phyloP scores from a whole-genome alignment of 257 asterid species.

The Verbena officinalis region DNA sequence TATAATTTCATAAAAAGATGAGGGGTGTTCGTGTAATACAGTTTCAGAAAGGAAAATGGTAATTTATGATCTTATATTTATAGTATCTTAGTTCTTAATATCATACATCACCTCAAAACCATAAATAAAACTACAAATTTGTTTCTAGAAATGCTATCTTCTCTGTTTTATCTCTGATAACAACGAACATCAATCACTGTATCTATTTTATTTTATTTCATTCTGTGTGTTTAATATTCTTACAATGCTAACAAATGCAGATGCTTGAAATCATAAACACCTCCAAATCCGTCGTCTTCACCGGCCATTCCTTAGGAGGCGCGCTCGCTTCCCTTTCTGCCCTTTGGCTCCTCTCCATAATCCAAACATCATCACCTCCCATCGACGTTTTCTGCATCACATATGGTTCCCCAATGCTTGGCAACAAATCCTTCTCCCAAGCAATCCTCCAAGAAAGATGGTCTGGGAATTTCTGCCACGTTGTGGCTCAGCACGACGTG shows the following conservation, averaged over 20 bases:
- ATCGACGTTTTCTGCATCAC: constrained; percentile 64
- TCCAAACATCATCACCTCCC: constrained; percentile 44
- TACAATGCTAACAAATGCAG: not conserved
- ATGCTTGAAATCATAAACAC: constrained; percentile 44
- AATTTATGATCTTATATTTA: no score
- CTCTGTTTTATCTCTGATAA: no score
- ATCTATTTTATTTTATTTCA: no score
- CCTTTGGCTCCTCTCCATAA: constrained; percentile 66
- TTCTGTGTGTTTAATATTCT: no score
- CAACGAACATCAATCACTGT: no score
- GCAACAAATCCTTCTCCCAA: constrained; percentile 62
- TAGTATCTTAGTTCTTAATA: no score
- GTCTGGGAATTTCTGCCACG: constrained; percentile 80
- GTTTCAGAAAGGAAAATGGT: no score
- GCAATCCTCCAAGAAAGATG: constrained; percentile 77
- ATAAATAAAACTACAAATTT: no score
- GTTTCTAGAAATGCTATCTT: no score
- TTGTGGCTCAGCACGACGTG: constrained; percentile 69
- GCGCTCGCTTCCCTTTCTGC: constrained; percentile 78
- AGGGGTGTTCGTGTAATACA: no score
- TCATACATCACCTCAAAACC: no score
- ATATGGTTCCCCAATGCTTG: constrained; percentile 83
- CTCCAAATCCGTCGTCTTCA: constrained; percentile 66
- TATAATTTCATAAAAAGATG: no score
- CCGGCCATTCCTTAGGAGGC: constrained; percentile 89